Evolutionary conservation across 208 protist genomes (phyloP).

Genomic region (Wallacemonas sp.): DNA sequence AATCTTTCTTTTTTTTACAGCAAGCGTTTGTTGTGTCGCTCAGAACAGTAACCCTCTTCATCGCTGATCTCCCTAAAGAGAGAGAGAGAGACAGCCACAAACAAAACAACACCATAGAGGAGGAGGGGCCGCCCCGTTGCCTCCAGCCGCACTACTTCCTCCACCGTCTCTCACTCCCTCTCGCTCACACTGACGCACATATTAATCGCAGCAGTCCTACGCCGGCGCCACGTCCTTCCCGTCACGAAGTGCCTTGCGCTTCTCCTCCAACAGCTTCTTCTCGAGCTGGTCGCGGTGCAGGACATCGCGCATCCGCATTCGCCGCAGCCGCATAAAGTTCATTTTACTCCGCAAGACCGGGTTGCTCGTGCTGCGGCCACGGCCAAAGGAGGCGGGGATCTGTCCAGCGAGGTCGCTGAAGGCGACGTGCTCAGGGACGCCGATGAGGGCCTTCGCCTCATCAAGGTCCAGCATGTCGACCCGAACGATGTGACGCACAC

Average conservation of each 20-base stretch:
- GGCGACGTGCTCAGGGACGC: conserved; percentile 74
- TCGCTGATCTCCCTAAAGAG: no score
- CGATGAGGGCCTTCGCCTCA: conserved; percentile 74
- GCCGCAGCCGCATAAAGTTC: conserved; percentile 81
- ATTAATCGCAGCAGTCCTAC: no score
- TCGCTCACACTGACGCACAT: no score
- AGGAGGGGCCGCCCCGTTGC: no score
- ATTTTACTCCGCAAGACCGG: conserved; percentile 64
- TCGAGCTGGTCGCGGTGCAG: conserved; percentile 78
- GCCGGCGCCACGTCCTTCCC: neutral
- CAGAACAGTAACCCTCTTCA: no score
- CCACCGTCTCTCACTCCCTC: neutral
- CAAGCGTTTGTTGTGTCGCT: no score
- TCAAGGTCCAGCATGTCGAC: conserved; percentile 80
- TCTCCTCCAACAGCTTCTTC: conserved; percentile 66
- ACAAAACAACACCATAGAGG: neutral
- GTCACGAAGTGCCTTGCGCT: conserved; percentile 24
- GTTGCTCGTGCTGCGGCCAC: conserved; percentile 27
- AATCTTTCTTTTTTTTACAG: no score
- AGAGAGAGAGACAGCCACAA: no score
- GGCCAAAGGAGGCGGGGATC: conserved; percentile 65
- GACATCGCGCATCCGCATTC: conserved; percentile 80
- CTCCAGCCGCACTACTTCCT: no score
- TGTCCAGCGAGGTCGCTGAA: conserved; percentile 70
- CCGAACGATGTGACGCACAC: conserved; percentile 69